Conservation (phyloP, 306 rosid species). For the Vigna angularis region DNA sequence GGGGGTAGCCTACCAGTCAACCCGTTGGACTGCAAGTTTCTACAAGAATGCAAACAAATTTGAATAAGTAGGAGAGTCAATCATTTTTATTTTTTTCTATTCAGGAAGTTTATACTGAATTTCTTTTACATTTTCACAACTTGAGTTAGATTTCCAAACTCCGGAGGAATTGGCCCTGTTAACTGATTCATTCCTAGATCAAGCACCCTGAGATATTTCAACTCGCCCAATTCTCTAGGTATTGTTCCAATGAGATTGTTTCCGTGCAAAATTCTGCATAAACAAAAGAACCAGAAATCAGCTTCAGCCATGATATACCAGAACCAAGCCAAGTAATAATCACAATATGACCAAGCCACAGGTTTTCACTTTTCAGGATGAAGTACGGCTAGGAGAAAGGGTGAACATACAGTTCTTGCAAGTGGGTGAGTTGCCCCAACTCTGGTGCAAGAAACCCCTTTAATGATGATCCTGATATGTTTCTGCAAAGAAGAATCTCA, state of each 20-base stretch:
- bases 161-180: constrained; percentile 85
- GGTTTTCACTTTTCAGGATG: constrained; percentile 5
- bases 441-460: constrained; percentile 83
- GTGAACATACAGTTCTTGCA: constrained; percentile 82
- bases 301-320: constrained; percentile 37
- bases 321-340: constrained; percentile 11
- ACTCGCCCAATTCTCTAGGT: constrained; percentile 78
- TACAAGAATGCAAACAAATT: constrained; percentile 52
- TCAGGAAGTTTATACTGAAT: constrained; percentile 36
- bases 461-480: constrained; percentile 76
- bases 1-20: constrained; percentile 76
- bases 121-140: constrained; percentile 69
- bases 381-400: constrained; percentile 4
- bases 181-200: constrained; percentile 90
- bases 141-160: constrained; percentile 72
- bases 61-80: constrained; percentile 38
- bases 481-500: constrained; percentile 62
- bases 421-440: constrained; percentile 73
- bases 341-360: constrained; percentile 31
- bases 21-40: constrained; percentile 85
- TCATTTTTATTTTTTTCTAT: constrained; percentile 2
- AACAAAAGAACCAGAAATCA: constrained; percentile 42
- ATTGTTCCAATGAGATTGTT: constrained; percentile 81
- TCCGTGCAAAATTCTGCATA: constrained; percentile 70
- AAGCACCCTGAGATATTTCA: constrained; percentile 71